phyloP scores from a whole-genome alignment of 1,284 basidiomycete genomes.

The Moniliophthora roreri region DNA sequence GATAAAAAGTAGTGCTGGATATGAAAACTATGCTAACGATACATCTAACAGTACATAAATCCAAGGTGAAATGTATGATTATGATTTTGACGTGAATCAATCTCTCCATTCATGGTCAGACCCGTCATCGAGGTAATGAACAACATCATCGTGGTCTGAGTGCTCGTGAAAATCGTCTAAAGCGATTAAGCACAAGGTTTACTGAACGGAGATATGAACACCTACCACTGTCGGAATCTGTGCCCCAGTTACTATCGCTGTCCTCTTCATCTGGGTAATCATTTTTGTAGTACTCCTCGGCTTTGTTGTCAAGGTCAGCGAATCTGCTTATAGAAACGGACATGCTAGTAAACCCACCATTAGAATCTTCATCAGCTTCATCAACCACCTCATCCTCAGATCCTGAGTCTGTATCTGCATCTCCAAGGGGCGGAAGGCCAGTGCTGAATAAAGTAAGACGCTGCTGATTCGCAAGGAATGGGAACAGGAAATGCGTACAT shows the following conservation, averaged over 20 bases:
- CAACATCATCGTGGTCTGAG: slow-evolving; percentile 39
- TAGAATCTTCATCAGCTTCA: slow-evolving; percentile 79
- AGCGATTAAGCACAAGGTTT: slow-evolving; percentile 5
- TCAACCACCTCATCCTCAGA: slow-evolving; percentile 53
- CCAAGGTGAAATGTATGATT: no score
- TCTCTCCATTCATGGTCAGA: slow-evolving; percentile 29
- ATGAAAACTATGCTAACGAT: not conserved
- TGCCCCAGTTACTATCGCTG: slow-evolving; percentile 16
- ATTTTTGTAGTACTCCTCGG: slow-evolving; percentile 79
- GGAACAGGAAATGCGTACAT: slow-evolving; percentile 45
- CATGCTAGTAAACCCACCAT: no score
- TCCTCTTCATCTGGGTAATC: slow-evolving; percentile 78
- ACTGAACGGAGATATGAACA: slow-evolving; percentile 23
- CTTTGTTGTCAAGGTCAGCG: slow-evolving; percentile 32
- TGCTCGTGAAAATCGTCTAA: slow-evolving; percentile 45
- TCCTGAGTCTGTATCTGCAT: slow-evolving; percentile 42
- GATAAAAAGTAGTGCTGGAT: no score
- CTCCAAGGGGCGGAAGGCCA: slow-evolving; percentile 55
- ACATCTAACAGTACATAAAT: no score
- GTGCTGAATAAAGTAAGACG: slow-evolving; percentile 40
- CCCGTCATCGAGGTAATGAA: slow-evolving; percentile 27
- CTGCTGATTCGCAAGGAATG: not conserved
- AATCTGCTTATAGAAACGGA: no score
- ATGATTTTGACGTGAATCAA: not conserved
- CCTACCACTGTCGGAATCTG: slow-evolving; percentile 34